Evolutionary conservation across 2,329 filamentous ascomycete genomes (phyloP).

Genomic region (Grosmannia huntii): DNA sequence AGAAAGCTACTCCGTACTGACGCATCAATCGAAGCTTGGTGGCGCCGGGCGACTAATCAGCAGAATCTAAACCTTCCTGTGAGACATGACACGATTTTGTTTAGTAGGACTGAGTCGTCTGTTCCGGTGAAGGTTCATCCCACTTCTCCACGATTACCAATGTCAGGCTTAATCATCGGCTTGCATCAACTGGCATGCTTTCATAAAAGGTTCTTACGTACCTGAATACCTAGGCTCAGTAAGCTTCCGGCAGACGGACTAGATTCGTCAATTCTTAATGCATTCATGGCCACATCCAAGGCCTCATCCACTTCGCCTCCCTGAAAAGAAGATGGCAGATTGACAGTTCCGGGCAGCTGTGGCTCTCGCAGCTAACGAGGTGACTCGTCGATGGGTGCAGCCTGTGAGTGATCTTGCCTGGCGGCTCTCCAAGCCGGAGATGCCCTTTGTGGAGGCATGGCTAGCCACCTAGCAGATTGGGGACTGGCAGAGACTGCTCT

Average conservation of each 20-base stretch:
- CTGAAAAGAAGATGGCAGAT: background rate
- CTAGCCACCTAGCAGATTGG: background rate
- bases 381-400: background rate
- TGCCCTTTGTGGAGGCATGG: background rate
- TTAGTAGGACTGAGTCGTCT: too few relatives aligned
- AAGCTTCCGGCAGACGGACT: background rate
- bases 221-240: background rate
- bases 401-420: background rate
- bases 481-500: background rate
- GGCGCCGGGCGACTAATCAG: too few relatives aligned
- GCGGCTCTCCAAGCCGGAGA: background rate
- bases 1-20: too few relatives aligned
- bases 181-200: background rate
- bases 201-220: background rate
- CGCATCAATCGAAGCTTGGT: too few relatives aligned
- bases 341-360: background rate
- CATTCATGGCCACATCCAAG: background rate
- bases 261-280: background rate
- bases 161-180: too few relatives aligned
- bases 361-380: background rate
- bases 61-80: too few relatives aligned
- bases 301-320: background rate
- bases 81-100: too few relatives aligned
- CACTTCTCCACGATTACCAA: too few relatives aligned
- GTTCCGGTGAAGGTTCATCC: too few relatives aligned